Evolutionary conservation across 352 stramenopile species (phyloP), one percentile per base, ranked within the genome.

Genomic region (Hyaloperonospora brassicae): DNA sequence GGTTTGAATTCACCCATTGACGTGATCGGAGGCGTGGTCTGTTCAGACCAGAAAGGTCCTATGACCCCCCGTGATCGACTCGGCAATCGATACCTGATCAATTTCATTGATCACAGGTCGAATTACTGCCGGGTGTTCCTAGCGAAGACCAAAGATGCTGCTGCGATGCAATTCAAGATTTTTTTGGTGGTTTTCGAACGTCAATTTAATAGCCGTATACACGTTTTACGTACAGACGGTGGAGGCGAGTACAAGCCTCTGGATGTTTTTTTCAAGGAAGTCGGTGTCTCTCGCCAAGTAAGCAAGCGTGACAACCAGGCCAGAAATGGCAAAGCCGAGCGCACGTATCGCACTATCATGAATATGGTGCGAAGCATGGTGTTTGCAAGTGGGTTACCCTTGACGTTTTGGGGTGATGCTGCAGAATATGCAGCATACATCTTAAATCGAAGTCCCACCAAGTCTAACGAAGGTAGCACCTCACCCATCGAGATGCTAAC

Each of bases 311-410:
- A 24, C 7, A 47, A 47, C 17, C 41, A 47, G 12, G 41, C 41
- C 3, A 31, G 21, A 5, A 27, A 47, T 5, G 39, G 22, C 41
- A 47, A 47, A 30, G 41, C 41, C 24, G 17, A 47, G 12, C 6
- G 40, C 3, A 45, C 17, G 40, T n/a, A 24, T n/a, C n/a, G 2
- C 3, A n/a, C 14, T 3, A 63, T 70, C 6, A n/a, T n/a, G n/a
- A n/a, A n/a, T n/a, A 61, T 71, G 14, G 68, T 31, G 27, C 27
- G 7, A 31, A 31, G 27, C 27, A 31, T 31, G 27, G 7, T 31
- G 7, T 31, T 31, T 31, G 3, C 27, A 31, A 31, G 27, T 31
- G 27, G 27, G 27, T 31, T 31, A 7, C 3, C 27, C 27, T n/a
- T 31, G 7, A 31, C 27, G 27, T 31, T 31, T 31, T 31, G 27